Conservation (phyloP, 2,329 filamentous ascomycete species). For the Colletotrichum musicola region DNA sequence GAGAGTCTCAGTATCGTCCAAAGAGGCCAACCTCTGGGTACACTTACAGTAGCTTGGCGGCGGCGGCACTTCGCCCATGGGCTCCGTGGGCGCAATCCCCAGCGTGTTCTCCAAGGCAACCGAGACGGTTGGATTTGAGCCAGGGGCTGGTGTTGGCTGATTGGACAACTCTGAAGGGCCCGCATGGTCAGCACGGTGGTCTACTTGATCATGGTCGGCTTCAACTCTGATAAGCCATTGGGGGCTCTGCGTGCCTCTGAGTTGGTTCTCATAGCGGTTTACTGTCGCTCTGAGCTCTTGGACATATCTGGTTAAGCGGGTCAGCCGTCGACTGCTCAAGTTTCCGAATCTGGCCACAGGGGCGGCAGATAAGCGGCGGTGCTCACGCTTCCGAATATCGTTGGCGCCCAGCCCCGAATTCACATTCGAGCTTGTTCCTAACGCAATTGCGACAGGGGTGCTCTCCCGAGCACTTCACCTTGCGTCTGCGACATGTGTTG, state of each 20-base stretch:
- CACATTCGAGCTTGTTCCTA: slow-evolving; percentile 48
- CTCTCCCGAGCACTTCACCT: slow-evolving; percentile 50
- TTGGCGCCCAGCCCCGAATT: slow-evolving; percentile 46
- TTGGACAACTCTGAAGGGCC: slow-evolving; percentile 19
- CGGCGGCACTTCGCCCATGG: slow-evolving; percentile 31
- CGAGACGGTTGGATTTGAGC: background rate
- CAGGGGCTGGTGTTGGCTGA: slow-evolving; percentile 9
- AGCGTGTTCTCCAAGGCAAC: slow-evolving; percentile 22
- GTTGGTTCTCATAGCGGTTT: slow-evolving; percentile 28
- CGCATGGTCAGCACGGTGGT: background rate
- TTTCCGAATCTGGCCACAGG: background rate
- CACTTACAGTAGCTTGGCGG: slow-evolving; percentile 32
- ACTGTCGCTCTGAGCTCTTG: slow-evolving; percentile 30
- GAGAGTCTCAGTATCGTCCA: background rate
- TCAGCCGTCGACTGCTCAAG: background rate
- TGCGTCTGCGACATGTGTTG: slow-evolving; percentile 47
- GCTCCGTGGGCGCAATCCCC: slow-evolving; percentile 32
- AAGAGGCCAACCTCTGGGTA: background rate
- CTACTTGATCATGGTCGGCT: background rate
- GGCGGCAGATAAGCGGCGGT: background rate
- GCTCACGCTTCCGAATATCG: slow-evolving; percentile 37
- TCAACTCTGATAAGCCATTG: background rate
- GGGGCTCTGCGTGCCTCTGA: slow-evolving; percentile 9
- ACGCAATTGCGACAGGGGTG: slow-evolving; percentile 50
- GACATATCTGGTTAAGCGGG: slow-evolving; percentile 20